Percentiles rank a stretch among this genome's conserved stretches.
These are phyloP conservation scores for Anacardium occidentale DNA, from an alignment of 345 rosid species.

Conservation along the genomic window DNA sequence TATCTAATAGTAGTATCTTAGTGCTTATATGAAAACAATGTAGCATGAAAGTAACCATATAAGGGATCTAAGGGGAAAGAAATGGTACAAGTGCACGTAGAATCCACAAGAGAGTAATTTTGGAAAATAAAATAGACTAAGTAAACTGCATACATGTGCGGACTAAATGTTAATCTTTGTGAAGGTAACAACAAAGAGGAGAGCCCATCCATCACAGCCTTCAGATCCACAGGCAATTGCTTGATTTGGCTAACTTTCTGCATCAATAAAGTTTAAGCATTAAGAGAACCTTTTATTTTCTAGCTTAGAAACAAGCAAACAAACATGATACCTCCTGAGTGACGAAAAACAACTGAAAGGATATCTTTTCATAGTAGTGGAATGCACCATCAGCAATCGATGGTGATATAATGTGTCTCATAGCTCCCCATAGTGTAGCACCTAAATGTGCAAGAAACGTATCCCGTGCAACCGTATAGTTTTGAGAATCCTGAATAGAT, in stretches of 20 bases:
- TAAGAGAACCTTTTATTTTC: slow-evolving; percentile 20
- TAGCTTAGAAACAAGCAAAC: slow-evolving; percentile 12
- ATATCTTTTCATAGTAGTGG: slow-evolving; percentile 91
- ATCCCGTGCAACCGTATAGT: slow-evolving; percentile 97
- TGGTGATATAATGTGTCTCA: slow-evolving; percentile 91
- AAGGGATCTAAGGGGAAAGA: background rate
- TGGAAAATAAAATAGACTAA: slow-evolving; percentile 10
- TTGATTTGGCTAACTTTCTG: slow-evolving; percentile 69
- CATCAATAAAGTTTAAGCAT: slow-evolving; percentile 29
- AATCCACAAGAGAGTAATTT: background rate
- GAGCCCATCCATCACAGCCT: slow-evolving; percentile 76
- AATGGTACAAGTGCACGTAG: background rate
- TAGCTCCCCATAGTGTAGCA: slow-evolving; percentile 89
- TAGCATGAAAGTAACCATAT: background rate
- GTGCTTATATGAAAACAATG: background rate
- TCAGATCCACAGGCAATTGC: slow-evolving; percentile 82
- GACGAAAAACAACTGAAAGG: slow-evolving; percentile 88
- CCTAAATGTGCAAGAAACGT: slow-evolving; percentile 95
- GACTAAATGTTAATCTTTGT: slow-evolving; percentile 74
- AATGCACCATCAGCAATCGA: slow-evolving; percentile 96
- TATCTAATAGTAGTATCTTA: background rate
- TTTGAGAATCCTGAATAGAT: slow-evolving; percentile 69
- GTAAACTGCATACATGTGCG: slow-evolving; percentile 54
- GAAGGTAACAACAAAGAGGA: slow-evolving; percentile 84
- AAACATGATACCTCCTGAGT: slow-evolving; percentile 76